Conservation (phyloP, 352 stramenopile species). For the Phytophthora pini region DNA sequence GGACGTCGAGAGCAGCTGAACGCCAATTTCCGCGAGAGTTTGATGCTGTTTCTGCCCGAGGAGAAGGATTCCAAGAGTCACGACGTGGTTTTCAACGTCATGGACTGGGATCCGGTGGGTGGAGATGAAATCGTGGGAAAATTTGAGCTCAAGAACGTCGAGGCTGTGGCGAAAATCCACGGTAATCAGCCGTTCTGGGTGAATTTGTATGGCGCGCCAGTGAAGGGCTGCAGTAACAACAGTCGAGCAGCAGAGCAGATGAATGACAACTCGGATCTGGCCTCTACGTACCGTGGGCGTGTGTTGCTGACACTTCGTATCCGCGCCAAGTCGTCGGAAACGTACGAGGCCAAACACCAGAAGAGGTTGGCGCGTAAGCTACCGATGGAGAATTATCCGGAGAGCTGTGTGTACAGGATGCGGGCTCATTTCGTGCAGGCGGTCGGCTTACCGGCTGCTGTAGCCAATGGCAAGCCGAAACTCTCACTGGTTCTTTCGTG, state of each 20-base stretch:
- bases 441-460: conserved; percentile 54
- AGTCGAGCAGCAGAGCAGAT: conserved; percentile 49
- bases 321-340: conserved; percentile 53
- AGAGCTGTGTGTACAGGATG: conserved; percentile 67
- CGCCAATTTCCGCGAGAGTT: conserved; percentile 68
- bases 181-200: conserved; percentile 65
- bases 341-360: conserved; percentile 77
- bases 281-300: conserved; percentile 81
- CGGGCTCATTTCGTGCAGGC: conserved; percentile 71
- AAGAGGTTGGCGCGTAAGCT: conserved; percentile 67
- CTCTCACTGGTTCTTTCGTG: conserved; percentile 64
- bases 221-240: conserved; percentile 57
- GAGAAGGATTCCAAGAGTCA: conserved; percentile 13
- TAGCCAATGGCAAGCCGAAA: conserved; percentile 38
- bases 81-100: conserved; percentile 56
- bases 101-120: conserved; percentile 76
- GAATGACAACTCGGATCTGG: conserved; percentile 63
- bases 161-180: conserved; percentile 34
- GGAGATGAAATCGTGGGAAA: conserved; percentile 69
- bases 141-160: conserved; percentile 53
- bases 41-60: conserved; percentile 59
- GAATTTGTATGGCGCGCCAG: conserved; percentile 75
- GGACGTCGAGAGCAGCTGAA: conserved; percentile 65
- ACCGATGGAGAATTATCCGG: conserved; percentile 50
- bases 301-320: conserved; percentile 73